Evolutionary conservation across 257 asterid genomes (phyloP), one percentile per base, ranked within the genome.

Genomic region (Ilex aquifolium): DNA sequence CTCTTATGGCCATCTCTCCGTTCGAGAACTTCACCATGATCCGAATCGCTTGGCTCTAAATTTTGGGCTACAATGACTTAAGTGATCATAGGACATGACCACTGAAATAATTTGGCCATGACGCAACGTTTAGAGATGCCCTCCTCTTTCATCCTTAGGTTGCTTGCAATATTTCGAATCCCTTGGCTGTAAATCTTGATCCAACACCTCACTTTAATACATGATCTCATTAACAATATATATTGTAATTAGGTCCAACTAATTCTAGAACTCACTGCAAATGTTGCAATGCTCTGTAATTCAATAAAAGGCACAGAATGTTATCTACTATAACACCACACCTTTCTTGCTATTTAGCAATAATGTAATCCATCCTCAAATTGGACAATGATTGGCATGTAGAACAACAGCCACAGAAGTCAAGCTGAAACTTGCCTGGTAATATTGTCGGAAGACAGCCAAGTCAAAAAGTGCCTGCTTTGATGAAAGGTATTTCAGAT

Each of bases 381-480:
- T 59, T 17, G 42, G 54, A 17, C 39, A 59, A 59, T 32, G 31
- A 7, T 32, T 55, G 36, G 29, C 13, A 44, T 16, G 32, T 51
- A 29, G 63, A 70, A 32, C 44, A 53, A 61, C 13, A 39, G 56
- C 7, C 16, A 31, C 62, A 36, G n/a, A 42, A 57, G 13, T 39
- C 1, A n/a, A 21, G 27, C 31, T 13, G 64, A 42, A 68, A 59
- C 79, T 69, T 81, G 85, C 99, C 99, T 90, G 97, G 72, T 93
- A 93, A 74, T 80, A 84, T 65, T 87, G 80, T 66, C 97, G 82
- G 83, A 93, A 93, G 76, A 69, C 80, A 65, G 99, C 97, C 74
- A 93, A 80, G 78, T 93, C 99, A 76, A 77, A 93, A 32, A 93
- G 91, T 67, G 99, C 97, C 68, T 93, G 99, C 70, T 90, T 93